Conservation (phyloP, 441 rosid species). For the Pelargonium myrrhifolium region DNA sequence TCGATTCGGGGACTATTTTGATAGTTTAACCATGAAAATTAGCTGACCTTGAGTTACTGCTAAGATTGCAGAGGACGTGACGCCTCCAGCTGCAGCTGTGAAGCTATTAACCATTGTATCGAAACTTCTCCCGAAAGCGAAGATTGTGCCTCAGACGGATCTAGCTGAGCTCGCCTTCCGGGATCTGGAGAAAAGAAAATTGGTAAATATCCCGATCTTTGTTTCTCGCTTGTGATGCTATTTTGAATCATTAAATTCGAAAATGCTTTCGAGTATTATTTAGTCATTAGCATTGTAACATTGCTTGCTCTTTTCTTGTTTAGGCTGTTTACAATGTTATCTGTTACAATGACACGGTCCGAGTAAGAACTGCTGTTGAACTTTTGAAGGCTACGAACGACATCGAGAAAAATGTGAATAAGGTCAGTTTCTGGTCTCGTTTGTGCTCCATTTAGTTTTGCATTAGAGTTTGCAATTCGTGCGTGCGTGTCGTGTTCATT, state of each 20-base stretch:
- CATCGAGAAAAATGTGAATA: constrained; percentile 58
- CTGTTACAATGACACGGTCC: constrained; percentile 44
- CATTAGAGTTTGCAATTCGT: not conserved
- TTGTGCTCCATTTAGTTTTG: not conserved
- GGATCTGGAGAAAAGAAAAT: constrained; percentile 57
- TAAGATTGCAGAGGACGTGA: constrained; percentile 80
- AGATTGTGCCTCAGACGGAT: constrained; percentile 70
- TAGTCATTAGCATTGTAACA: no score
- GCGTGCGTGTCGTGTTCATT: no score
- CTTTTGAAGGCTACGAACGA: constrained; percentile 64
- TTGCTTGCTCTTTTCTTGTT: constrained; percentile 14
- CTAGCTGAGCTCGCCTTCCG: constrained; percentile 62
- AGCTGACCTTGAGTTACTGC: constrained; percentile 32
- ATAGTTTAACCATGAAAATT: no score
- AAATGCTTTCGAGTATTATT: no score
- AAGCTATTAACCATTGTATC: constrained; percentile 48
- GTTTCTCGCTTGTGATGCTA: not conserved
- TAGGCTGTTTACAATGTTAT: constrained; percentile 79
- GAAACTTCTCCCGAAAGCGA: constrained; percentile 62
- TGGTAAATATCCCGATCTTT: constrained; percentile 36
- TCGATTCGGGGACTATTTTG: no score
- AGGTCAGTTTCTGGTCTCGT: constrained; percentile 34
- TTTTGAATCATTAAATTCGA: not conserved
- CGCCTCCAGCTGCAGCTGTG: constrained; percentile 54
- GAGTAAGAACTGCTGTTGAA: constrained; percentile 71